Percentiles rank a stretch among this genome's conserved stretches.
Evolutionary conservation across 2,329 filamentous ascomycete genomes (phyloP).

Genomic region (Phaeosphaeria sp.): DNA sequence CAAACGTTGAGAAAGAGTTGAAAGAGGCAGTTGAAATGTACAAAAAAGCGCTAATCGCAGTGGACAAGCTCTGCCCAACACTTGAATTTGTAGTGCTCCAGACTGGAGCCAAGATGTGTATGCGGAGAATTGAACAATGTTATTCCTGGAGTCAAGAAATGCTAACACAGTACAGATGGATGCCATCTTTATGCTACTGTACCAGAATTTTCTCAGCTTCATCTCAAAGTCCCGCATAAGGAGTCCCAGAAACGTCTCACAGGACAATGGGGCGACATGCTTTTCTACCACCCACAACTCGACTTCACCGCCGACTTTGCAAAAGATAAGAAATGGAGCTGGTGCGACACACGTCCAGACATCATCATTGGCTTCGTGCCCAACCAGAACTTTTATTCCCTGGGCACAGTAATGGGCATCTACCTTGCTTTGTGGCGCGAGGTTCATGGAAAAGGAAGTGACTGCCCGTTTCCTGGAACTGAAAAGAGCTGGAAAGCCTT

Average conservation of each 20-base stretch:
- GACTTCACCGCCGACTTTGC: constrained; percentile 47
- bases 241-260: constrained; percentile 18
- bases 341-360: constrained; percentile 50
- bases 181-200: constrained; percentile 50
- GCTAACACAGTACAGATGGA: constrained; percentile 38
- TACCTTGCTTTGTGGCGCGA: constrained; percentile 48
- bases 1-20: constrained; percentile 48
- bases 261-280: constrained; percentile 40
- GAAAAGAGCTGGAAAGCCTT: constrained; percentile 44
- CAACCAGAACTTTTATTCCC: constrained; percentile 49
- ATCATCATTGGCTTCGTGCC: constrained; percentile 53
- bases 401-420: constrained; percentile 45
- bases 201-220: constrained; percentile 7
- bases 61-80: constrained; percentile 27
- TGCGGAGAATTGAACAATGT: neutral
- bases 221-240: constrained; percentile 10
- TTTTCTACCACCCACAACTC: constrained; percentile 53
- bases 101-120: constrained; percentile 46
- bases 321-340: constrained; percentile 47
- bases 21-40: constrained; percentile 52
- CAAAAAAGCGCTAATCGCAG: constrained; percentile 44
- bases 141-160: neutral
- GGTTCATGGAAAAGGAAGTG: constrained; percentile 46
- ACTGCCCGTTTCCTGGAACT: constrained; percentile 50
- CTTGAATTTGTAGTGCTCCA: constrained; percentile 40